Base-by-base conservation (phyloP, 306 rosid genomes). In the Fagus sylvatica region DNA sequence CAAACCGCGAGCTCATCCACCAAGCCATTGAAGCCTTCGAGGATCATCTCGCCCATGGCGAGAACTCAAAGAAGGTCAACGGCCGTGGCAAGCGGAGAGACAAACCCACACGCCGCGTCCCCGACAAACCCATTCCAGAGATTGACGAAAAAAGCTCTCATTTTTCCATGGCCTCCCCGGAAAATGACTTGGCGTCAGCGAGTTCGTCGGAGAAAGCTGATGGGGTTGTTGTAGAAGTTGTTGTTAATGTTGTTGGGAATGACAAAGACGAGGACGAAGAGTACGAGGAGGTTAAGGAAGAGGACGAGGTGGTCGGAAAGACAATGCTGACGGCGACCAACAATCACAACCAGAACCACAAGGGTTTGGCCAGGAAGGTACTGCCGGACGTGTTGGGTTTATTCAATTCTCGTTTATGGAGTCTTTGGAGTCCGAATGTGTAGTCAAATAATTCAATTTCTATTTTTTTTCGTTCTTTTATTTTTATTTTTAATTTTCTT, bases 351-450 rank as follows among this genome's bases (percentile, higher is more conserved):
- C 80, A 22, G 28, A 22, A 15, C 76, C 80, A 84, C 82, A 84
- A 79, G 84, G 94, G 91, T 53, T 79, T 87, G 78, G 94, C 89
- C 3, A 81, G 94, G 75, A 90, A 88, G 80, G 91, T 90, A 48
- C 83, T 86, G 82, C 94, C 91, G 94, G 91, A 90, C 85, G 89
- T 90, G 85, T 68, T 90, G 80, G 91, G 90, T 36, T 67, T 90
- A 77, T 80, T 90, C 73, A 90, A 88, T 84, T 90, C 88, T 49
- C 94, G 94, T 79, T 84, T 90, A 53, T 90, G 94, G 94, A 84
- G 64, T 79, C 89, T 90, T 88, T 90, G 94, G 94, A 73, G 90
- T 90, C 91, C 94, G 85, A 84, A 82, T 88, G 88, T 76, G 60
- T 80, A 84, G 69, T 72, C 53, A 33, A 33, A 40, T 2, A 33